These are phyloP conservation scores for Aegilops speltoides DNA, from an alignment of 176 grass and related monocot species.

Conservation along the genomic window DNA sequence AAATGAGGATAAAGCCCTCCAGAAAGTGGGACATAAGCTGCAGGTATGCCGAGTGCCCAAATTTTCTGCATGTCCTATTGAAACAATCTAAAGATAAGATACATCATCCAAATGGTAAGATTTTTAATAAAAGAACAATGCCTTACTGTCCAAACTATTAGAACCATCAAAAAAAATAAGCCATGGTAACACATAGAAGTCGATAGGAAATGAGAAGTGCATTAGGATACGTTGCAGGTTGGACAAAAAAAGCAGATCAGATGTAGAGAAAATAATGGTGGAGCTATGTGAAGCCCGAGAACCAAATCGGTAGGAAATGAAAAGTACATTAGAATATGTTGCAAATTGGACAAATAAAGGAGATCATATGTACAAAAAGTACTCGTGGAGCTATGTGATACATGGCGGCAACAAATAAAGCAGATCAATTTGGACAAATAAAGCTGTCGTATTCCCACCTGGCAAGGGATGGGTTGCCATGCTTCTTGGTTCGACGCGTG, in stretches of 20 bases:
- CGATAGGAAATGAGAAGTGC: background rate
- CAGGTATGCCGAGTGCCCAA: constrained; percentile 50
- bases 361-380: constrained; percentile 11
- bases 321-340: background rate
- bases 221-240: background rate
- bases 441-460: background rate
- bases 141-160: constrained; percentile 64
- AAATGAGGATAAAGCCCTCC: constrained; percentile 70
- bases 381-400: constrained; percentile 16
- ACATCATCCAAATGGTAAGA: too few species aligned
- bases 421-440: background rate
- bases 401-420: background rate
- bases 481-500: too few species aligned
- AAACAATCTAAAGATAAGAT: constrained; percentile 8
- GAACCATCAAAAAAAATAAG: constrained; percentile 70
- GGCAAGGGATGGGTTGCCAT: too few species aligned
- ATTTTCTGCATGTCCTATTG: constrained; percentile 57
- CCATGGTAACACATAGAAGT: constrained; percentile 55
- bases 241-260: background rate
- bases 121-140: too few species aligned
- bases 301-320: background rate
- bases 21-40: constrained; percentile 82
- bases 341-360: background rate
- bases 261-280: background rate
- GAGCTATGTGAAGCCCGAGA: too few species aligned